These are phyloP conservation scores for Cucurbita pepo DNA, from an alignment of 306 rosid species.

Conservation along the genomic window DNA sequence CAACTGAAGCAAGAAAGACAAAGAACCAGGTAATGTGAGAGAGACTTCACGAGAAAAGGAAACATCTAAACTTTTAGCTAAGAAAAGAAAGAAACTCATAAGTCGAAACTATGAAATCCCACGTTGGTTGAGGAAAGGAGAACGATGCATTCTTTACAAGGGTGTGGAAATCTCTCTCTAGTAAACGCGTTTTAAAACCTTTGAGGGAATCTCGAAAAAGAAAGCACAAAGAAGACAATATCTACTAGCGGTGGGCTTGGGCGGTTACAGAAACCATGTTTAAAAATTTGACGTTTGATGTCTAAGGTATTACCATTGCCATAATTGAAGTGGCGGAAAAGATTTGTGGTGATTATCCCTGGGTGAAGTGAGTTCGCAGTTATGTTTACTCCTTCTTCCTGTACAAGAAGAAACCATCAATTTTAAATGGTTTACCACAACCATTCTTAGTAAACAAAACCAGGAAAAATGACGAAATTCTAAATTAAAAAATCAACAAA, in stretches of 20 bases:
- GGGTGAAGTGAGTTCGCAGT: constrained; percentile 90
- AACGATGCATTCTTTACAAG: no score
- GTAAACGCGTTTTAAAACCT: no score
- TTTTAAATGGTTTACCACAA: background rate
- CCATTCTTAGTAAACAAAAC: background rate
- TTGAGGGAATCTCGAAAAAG: no score
- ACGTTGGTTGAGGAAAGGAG: no score
- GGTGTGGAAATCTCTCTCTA: no score
- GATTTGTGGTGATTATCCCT: constrained; percentile 51
- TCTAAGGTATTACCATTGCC: constrained; percentile 23
- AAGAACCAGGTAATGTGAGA: background rate
- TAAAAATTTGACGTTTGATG: no score
- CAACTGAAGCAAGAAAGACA: background rate
- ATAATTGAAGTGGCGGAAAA: constrained; percentile 31
- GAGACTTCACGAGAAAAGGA: background rate
- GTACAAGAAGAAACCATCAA: constrained; percentile 21
- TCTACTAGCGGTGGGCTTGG: no score
- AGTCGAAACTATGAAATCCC: no score
- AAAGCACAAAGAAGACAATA: no score
- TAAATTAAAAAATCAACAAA: background rate
- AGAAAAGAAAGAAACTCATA: no score
- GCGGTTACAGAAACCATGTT: no score
- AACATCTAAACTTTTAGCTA: no score
- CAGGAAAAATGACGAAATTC: background rate
- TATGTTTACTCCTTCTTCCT: constrained; percentile 54